These are phyloP conservation scores for Phytophthora constricta DNA, from an alignment of 352 stramenopile genomes.

Conservation along the genomic window DNA sequence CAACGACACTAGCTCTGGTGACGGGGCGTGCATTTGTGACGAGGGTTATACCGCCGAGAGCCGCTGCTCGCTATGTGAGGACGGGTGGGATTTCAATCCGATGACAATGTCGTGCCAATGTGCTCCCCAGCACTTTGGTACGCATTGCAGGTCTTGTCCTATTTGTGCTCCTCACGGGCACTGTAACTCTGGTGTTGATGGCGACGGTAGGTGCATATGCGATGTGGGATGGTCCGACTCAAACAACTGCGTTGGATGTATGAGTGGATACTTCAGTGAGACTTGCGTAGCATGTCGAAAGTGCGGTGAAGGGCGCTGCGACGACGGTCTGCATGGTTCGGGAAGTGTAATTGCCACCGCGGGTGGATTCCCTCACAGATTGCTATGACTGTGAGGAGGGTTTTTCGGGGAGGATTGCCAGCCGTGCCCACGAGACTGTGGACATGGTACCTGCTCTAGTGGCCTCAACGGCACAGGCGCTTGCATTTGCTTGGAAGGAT, in stretches of 20 bases:
- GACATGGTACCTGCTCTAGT: constrained; percentile 77
- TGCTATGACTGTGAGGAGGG: constrained; percentile 87
- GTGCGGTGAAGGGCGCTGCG: constrained; percentile 80
- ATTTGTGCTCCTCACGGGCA: constrained; percentile 87
- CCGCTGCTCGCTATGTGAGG: constrained; percentile 79
- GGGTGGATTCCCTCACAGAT: constrained; percentile 77
- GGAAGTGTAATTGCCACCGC: constrained; percentile 82
- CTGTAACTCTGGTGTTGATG: constrained; percentile 83
- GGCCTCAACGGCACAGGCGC: constrained; percentile 79
- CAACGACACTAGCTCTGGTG: constrained; percentile 69
- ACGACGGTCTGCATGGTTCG: constrained; percentile 78
- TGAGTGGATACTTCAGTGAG: constrained; percentile 81
- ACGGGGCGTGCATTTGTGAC: constrained; percentile 84
- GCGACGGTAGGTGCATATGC: constrained; percentile 86
- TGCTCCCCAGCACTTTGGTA: constrained; percentile 80
- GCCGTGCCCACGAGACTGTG: constrained; percentile 73
- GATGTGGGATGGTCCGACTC: constrained; percentile 87
- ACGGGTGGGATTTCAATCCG: constrained; percentile 90
- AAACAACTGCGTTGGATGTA: constrained; percentile 90
- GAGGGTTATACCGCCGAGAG: constrained; percentile 82
- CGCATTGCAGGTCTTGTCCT: constrained; percentile 80
- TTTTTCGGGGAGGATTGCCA: constrained; percentile 83
- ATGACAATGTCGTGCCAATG: constrained; percentile 89
- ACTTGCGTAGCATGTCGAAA: constrained; percentile 76
- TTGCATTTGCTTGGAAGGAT: constrained; percentile 81